These are phyloP conservation scores for Yamadazyma sp. DNA, from an alignment of 1,139 yeast genomes.

Conservation along the genomic window DNA sequence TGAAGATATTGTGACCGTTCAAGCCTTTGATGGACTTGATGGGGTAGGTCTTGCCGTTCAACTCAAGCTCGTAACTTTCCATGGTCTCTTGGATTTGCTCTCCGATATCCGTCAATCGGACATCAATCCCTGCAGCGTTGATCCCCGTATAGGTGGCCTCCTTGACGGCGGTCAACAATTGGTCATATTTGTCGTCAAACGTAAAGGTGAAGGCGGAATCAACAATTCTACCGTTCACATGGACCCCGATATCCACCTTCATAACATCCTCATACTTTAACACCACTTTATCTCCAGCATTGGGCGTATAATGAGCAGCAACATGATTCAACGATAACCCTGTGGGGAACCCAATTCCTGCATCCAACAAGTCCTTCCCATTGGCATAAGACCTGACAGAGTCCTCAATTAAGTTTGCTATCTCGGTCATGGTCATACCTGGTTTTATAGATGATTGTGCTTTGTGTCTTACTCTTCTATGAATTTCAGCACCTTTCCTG, in stretches of 20 bases:
- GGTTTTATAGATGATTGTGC: constrained; percentile 77
- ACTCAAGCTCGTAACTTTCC: constrained; percentile 94
- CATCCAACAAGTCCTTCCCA: constrained; percentile 61
- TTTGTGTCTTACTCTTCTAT: constrained; percentile 83
- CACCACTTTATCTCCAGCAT: constrained; percentile 85
- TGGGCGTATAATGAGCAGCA: constrained; percentile 98
- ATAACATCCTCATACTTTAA: constrained; percentile 84
- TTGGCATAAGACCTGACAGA: constrained; percentile 74
- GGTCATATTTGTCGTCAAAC: constrained; percentile 82
- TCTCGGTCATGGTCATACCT: constrained; percentile 88
- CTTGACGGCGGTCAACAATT: constrained; percentile 75
- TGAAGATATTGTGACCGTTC: constrained; percentile 91
- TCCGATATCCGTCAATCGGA: constrained; percentile 91
- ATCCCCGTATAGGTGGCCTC: constrained; percentile 96
- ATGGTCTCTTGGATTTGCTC: constrained; percentile 94
- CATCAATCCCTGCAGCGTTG: constrained; percentile 93
- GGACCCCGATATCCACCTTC: constrained; percentile 98
- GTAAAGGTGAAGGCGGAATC: constrained; percentile 96
- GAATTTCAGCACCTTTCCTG: constrained; percentile 95
- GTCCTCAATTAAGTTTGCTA: constrained; percentile 87
- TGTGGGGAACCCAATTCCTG: constrained; percentile 97
- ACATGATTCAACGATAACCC: constrained; percentile 91
- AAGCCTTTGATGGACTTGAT: constrained; percentile 88
- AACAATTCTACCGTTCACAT: constrained; percentile 90
- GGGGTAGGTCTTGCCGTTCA: constrained; percentile 82